These are phyloP conservation scores for Plasmodium knowlesi DNA, from an alignment of 169 alveolate species.

Conservation along the genomic window DNA sequence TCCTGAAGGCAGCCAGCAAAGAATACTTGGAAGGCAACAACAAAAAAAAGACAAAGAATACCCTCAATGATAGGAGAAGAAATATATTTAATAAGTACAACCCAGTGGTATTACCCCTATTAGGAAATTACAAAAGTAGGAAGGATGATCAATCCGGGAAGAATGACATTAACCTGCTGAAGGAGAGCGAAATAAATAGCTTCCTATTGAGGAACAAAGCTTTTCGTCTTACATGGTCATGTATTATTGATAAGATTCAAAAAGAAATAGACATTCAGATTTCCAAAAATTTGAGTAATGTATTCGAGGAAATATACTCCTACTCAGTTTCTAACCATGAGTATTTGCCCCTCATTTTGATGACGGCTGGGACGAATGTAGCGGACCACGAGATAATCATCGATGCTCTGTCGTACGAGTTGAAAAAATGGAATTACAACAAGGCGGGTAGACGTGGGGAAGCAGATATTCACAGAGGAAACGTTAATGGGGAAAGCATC, in stretches of 20 bases:
- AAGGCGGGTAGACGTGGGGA: neutral
- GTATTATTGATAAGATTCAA: constrained; percentile 25
- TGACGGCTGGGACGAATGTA: constrained; percentile 70
- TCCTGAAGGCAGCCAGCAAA: constrained; percentile 16
- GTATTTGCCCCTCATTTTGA: constrained; percentile 37
- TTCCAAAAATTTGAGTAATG: constrained; percentile 48
- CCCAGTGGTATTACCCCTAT: constrained; percentile 44
- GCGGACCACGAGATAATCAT: constrained; percentile 62
- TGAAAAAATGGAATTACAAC: constrained; percentile 29
- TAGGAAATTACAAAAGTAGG: constrained; percentile 4
- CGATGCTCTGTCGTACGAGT: constrained; percentile 44
- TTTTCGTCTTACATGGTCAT: constrained; percentile 54
- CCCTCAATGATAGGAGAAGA: constrained; percentile 21
- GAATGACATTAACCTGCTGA: constrained; percentile 13
- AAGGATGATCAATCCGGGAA: neutral
- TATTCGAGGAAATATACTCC: constrained; percentile 46
- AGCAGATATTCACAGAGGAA: neutral
- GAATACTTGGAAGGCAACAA: constrained; percentile 8
- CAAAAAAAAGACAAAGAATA: constrained; percentile 1
- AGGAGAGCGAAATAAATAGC: constrained; percentile 51
- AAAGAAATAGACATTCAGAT: constrained; percentile 60
- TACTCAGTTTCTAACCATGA: constrained; percentile 40
- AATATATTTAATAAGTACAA: constrained; percentile 38
- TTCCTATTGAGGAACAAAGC: constrained; percentile 52
- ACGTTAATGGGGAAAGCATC: neutral